phyloP scores from a whole-genome alignment of 768 basidiomycete genomes.

The Roridomyces roridus region DNA sequence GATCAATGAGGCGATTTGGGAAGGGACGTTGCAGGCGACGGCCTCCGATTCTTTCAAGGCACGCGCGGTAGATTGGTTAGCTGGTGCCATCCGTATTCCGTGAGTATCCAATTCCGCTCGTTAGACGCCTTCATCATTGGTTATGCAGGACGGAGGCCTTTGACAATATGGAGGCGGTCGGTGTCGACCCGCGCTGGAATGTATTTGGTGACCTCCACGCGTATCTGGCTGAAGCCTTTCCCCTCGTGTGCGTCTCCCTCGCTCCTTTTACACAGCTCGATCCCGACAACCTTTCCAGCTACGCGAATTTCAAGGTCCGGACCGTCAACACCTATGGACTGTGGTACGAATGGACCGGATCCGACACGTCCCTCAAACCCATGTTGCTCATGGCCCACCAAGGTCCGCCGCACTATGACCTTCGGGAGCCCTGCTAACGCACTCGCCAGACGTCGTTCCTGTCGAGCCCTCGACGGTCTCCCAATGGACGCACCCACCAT shows the following conservation, averaged over 20 bases:
- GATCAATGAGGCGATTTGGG: constrained; percentile 2
- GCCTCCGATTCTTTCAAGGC: constrained; percentile 37
- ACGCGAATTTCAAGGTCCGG: constrained; percentile 58
- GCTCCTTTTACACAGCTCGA: not conserved
- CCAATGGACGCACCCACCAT: constrained; percentile 63
- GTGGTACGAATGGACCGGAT: constrained; percentile 73
- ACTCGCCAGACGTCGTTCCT: constrained; percentile 65
- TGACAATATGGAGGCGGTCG: constrained; percentile 54
- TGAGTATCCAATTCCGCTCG: constrained; percentile 28
- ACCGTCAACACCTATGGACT: constrained; percentile 80
- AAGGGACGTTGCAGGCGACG: not conserved
- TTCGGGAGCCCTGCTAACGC: constrained; percentile 5
- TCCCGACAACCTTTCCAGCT: constrained; percentile 40
- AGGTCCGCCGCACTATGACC: constrained; percentile 41
- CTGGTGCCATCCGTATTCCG: constrained; percentile 55
- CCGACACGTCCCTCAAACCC: constrained; percentile 65
- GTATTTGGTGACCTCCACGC: constrained; percentile 59
- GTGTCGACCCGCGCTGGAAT: constrained; percentile 60
- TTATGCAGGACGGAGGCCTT: constrained; percentile 55
- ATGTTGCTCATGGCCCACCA: constrained; percentile 70
- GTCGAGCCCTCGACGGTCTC: constrained; percentile 54
- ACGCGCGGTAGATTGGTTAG: constrained; percentile 51
- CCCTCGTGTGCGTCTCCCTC: constrained; percentile 58
- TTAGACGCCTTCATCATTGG: not conserved
- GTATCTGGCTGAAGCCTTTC: constrained; percentile 59